These are phyloP conservation scores for Fistulifera solaris DNA, from an alignment of 108 stramenopile genomes.

Conservation along the genomic window DNA sequence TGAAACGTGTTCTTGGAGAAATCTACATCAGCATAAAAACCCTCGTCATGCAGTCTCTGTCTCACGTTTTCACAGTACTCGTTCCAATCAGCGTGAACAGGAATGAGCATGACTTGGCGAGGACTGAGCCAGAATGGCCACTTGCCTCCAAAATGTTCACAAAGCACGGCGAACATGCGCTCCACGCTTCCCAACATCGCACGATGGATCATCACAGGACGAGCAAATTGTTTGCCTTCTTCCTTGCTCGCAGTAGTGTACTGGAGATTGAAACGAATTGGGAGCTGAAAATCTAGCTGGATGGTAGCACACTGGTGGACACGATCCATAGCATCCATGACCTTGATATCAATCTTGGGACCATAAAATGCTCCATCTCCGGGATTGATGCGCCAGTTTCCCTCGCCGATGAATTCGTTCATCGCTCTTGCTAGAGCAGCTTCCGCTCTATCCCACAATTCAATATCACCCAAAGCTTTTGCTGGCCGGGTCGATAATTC, in stretches of 20 bases:
- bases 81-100: slow-evolving; percentile 83
- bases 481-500: slow-evolving; percentile 96
- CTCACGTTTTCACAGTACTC: slow-evolving; percentile 78
- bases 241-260: slow-evolving; percentile 83
- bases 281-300: slow-evolving; percentile 99
- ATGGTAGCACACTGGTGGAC: slow-evolving; percentile 99
- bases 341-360: slow-evolving; percentile 99
- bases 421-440: slow-evolving; percentile 83
- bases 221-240: slow-evolving; percentile 75
- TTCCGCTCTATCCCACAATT: slow-evolving; percentile 94
- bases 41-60: slow-evolving; percentile 76
- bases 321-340: slow-evolving; percentile 98
- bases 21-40: slow-evolving; percentile 95
- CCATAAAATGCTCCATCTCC: slow-evolving; percentile 99
- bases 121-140: slow-evolving; percentile 99
- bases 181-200: slow-evolving; percentile 99
- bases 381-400: slow-evolving; percentile 93
- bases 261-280: slow-evolving; percentile 95
- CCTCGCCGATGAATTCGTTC: slow-evolving; percentile 89
- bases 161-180: slow-evolving; percentile 98
- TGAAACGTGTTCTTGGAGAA: slow-evolving; percentile 87
- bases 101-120: slow-evolving; percentile 94
- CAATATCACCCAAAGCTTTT: slow-evolving; percentile 95
- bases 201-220: slow-evolving; percentile 97
- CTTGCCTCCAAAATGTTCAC: slow-evolving; percentile 98